Evolutionary conservation across 75 land plant genomes (phyloP), one percentile per base, ranked within the genome.

Genomic region (Isoetes taiwanensis): DNA sequence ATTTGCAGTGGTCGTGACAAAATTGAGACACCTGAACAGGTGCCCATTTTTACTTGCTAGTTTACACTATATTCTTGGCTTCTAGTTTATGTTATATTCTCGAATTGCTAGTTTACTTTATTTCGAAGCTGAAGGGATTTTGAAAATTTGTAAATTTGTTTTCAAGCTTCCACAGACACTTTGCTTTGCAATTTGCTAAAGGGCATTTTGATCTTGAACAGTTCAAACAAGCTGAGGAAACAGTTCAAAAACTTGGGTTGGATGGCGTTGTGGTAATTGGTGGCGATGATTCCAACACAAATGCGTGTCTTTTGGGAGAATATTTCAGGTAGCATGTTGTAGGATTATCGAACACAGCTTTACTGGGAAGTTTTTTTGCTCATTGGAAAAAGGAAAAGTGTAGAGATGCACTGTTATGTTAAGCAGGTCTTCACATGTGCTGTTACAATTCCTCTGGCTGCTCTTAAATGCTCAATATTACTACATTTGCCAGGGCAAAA

Each of bases 11-110:
- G 97, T 19, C 76, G 97, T 28, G 97, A 90, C 76, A 90, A 90
- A 72, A 90, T 90, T 69, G 97, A 90, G 69, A 90, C 97, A 42
- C 97, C 97, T 19, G 87, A 90, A 43, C 97, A 90, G 93, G 86
- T 90, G 32, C 52, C 16, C 27, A 5, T 65, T 17, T 21, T 23
- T 10, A 34, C 58, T 24, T 63, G 56, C 4, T 2, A 20, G 1
- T 43, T 34, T 58, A n/a, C n/a, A n/a, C n/a, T n/a, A n/a, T n/a
- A n/a, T n/a, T n/a, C n/a, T n/a, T 2, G 30, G 1, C 30, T 34
- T 58, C n/a, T n/a, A n/a, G n/a, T n/a, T n/a, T n/a, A n/a, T n/a
- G n/a, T n/a, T n/a, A n/a, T n/a, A n/a, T n/a, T n/a, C n/a, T n/a
- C n/a, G n/a, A n/a, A n/a, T n/a, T n/a, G n/a, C n/a, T n/a, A n/a